Percentiles rank a stretch among this genome's conserved stretches.
phyloP scores from a whole-genome alignment of 495 filamentous ascomycete genomes.

The Friedmanniomyces endolithicus region DNA sequence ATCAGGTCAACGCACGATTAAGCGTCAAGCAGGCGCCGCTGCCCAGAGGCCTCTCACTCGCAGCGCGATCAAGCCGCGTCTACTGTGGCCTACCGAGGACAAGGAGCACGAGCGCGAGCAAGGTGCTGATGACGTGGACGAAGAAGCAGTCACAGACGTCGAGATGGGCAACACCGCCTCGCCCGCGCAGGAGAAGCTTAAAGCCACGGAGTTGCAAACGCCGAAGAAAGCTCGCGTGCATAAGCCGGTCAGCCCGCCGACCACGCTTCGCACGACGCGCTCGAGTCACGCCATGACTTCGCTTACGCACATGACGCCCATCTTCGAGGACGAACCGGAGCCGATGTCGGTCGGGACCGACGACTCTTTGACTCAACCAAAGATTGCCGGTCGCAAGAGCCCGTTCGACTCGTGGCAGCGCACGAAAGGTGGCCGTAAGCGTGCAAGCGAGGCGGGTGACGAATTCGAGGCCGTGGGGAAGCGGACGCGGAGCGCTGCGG shows the following conservation, averaged over 20 bases:
- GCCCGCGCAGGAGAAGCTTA: not conserved
- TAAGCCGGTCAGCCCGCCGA: constrained; percentile 8
- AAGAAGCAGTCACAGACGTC: constrained; percentile 39
- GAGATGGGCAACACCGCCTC: constrained; percentile 20
- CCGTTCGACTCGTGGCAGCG: constrained; percentile 22
- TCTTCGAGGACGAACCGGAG: constrained; percentile 4
- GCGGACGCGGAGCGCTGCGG: constrained; percentile 12
- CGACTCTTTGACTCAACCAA: not conserved
- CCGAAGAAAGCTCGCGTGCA: not conserved
- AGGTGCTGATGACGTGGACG: constrained; percentile 28
- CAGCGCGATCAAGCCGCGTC: constrained; percentile 66
- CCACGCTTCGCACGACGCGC: constrained; percentile 1
- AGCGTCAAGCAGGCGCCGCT: constrained; percentile 27
- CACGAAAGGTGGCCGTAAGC: constrained; percentile 17
- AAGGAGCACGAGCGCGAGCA: constrained; percentile 25
- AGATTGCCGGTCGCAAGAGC: constrained; percentile 9
- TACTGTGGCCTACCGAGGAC: constrained; percentile 58
- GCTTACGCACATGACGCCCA: not conserved
- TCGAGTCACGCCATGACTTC: constrained; percentile 2
- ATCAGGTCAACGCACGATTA: constrained; percentile 25
- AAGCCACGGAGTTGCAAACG: not conserved
- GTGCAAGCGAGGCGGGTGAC: constrained; percentile 7
- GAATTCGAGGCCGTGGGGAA: constrained; percentile 9
- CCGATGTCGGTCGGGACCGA: not conserved
- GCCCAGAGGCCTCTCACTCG: constrained; percentile 48